A percentile compares a stretch with the other conserved stretches of the same genome.
phyloP scores from a whole-genome alignment of 1,139 yeast genomes.

The Scheffersomyces insectosa region DNA sequence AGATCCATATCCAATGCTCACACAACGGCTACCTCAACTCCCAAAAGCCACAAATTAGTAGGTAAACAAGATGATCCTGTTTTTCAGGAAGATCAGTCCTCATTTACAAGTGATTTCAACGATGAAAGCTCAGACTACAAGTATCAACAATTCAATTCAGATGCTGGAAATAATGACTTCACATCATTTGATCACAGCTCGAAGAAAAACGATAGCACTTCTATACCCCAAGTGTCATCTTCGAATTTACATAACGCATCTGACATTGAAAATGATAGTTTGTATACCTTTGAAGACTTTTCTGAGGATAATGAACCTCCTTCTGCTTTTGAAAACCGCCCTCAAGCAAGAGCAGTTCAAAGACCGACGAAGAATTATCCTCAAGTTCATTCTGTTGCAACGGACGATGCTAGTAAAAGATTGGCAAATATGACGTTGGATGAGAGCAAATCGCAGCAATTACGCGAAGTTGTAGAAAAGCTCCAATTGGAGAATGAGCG shows the following conservation, averaged over 20 bases:
- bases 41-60: constrained; percentile 26
- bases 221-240: constrained; percentile 4
- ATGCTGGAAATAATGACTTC: constrained; percentile 21
- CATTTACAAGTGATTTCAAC: constrained; percentile 38
- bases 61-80: constrained; percentile 12
- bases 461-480: constrained; percentile 6
- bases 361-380: background rate
- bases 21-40: constrained; percentile 42
- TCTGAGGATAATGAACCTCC: constrained; percentile 10
- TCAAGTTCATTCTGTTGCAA: background rate
- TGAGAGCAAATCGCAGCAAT: constrained; percentile 1
- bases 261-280: constrained; percentile 18
- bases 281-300: constrained; percentile 32
- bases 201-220: constrained; percentile 4
- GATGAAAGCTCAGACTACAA: constrained; percentile 21
- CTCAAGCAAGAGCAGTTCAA: too few species aligned
- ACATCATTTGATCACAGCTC: constrained; percentile 23
- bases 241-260: constrained; percentile 1
- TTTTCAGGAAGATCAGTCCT: constrained; percentile 30
- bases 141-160: constrained; percentile 14
- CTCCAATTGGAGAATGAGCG: constrained; percentile 16
- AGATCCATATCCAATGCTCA: constrained; percentile 14
- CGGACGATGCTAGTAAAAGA: background rate
- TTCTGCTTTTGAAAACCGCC: too few species aligned
- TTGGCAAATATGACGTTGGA: background rate